Base-by-base conservation (phyloP, 2,329 filamentous ascomycete species). In the Lecanicillium sp. region DNA sequence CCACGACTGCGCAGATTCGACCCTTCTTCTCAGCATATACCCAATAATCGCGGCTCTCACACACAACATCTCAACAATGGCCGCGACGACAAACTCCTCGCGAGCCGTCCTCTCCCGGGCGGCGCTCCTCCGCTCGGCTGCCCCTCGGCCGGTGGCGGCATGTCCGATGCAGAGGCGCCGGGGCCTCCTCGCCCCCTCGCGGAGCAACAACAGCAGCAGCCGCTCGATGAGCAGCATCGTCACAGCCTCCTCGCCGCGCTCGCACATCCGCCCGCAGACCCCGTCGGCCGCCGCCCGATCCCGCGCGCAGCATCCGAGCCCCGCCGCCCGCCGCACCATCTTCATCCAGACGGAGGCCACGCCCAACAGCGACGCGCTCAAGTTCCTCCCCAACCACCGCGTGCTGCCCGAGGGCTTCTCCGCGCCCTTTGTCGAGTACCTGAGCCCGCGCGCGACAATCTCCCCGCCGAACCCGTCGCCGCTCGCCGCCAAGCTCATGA, bases 321-420 rank as follows among this genome's bases (percentile, higher is more conserved):
- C 61, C 35, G 54, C 56, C 51, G 37, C 47, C 58, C 36, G 55
- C 60, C 43, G 91, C 55, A 90, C 83, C 20, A 95, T 98, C 67
- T 98, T 97, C 73, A 98, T 98, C 62, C 93, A 98, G 70, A 97
- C 91, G 5, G 91, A 97, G 63, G 80, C 78, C 55, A 98, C 93
- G 1, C 93, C 93, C 21, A 98, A 98, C 68, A 76, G 83, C n/a
- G 90, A 97, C 71, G 90, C 90, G 27, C 78, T 97, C 61, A 98
- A 98, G 71, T 98, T 98, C 70, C 79, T 94, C 32, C 93, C 93
- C 2, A 95, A 96, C 69, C 83, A 89, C 67, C 80, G 79, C 32
- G 82, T 98, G 44, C 78, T 98, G 2, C 91, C 93, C 19, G 75
- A 85, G 55, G 74, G 73, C 44, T 73, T 95, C 54, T 70, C 78